Evolutionary conservation across 2,329 filamentous ascomycete species (phyloP).

Genomic region (Leptodontidium sp.): DNA sequence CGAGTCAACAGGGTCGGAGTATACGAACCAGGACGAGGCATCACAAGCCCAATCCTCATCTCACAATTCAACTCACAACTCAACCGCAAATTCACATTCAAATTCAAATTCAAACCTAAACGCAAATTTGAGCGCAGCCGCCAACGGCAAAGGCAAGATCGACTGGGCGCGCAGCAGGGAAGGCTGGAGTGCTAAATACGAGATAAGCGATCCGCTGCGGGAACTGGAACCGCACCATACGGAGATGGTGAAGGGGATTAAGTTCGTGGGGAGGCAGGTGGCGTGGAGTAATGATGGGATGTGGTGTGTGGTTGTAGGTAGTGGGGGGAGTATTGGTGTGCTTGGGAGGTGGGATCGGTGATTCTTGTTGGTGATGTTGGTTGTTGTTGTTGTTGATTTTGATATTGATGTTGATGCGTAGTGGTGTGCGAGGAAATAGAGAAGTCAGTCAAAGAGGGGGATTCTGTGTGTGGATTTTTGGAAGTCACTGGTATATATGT

Average conservation of each 20-base stretch:
- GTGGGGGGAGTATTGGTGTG: slow-evolving; percentile 38
- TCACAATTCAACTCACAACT: too few relatives aligned
- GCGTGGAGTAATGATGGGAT: slow-evolving; percentile 45
- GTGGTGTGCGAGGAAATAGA: background rate
- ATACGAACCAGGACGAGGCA: slow-evolving; percentile 13
- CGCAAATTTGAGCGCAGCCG: too few relatives aligned
- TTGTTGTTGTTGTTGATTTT: too few relatives aligned
- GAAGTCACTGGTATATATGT: background rate
- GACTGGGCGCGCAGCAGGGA: slow-evolving; percentile 30
- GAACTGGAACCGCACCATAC: slow-evolving; percentile 38
- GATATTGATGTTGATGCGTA: too few relatives aligned
- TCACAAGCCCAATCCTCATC: background rate
- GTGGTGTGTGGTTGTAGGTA: slow-evolving; percentile 46
- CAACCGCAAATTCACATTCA: too few relatives aligned
- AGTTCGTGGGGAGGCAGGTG: slow-evolving; percentile 41
- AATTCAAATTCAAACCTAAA: too few relatives aligned
- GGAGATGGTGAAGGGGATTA: slow-evolving; percentile 35
- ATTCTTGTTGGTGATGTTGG: background rate
- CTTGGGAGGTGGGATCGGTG: slow-evolving; percentile 37
- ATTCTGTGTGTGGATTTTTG: background rate
- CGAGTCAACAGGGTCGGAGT: slow-evolving; percentile 19
- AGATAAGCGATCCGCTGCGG: slow-evolving; percentile 30
- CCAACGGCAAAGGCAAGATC: slow-evolving; percentile 24
- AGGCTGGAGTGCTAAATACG: slow-evolving; percentile 42
- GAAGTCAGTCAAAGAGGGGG: background rate